These are phyloP conservation scores for Vitis riparia DNA, from an alignment of 164 flowering plant species.

Conservation along the genomic window DNA sequence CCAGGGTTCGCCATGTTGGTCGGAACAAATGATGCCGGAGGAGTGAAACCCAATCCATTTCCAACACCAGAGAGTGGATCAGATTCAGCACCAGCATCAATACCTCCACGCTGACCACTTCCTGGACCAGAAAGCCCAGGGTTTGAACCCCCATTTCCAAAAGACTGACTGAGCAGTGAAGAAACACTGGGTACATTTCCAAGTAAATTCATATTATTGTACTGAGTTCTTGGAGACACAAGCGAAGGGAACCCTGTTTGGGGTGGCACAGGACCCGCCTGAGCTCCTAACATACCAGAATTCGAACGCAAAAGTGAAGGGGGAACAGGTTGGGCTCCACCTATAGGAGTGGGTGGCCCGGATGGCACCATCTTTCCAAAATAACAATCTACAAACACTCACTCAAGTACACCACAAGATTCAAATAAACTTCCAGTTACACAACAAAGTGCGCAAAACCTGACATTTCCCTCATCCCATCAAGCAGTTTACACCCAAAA, in stretches of 20 bases:
- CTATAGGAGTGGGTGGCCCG: conserved; percentile 59
- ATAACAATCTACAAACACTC: conserved; percentile 16
- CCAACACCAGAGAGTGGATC: conserved; percentile 74
- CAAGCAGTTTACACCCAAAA: conserved; percentile 13
- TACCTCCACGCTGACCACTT: conserved; percentile 54
- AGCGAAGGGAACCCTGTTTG: conserved; percentile 65
- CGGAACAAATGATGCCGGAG: conserved; percentile 45
- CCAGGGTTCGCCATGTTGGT: conserved; percentile 47
- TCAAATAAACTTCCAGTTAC: conserved; percentile 15
- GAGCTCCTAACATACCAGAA: conserved; percentile 66
- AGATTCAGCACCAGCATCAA: conserved; percentile 72
- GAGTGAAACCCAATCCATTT: conserved; percentile 63
- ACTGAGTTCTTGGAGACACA: conserved; percentile 68
- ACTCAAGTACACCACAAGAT: conserved; percentile 7
- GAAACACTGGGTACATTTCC: conserved; percentile 70
- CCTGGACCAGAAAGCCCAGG: conserved; percentile 62
- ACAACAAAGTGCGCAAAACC: conserved; percentile 6
- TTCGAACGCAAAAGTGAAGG: conserved; percentile 55
- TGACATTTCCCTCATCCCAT: conserved; percentile 11
- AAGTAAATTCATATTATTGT: conserved; percentile 58
- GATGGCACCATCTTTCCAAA: conserved; percentile 50
- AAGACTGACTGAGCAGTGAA: conserved; percentile 71
- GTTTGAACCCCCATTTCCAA: conserved; percentile 68
- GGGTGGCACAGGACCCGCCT: conserved; percentile 60
- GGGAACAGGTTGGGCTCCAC: conserved; percentile 52